Evolutionary conservation across 2,329 filamentous ascomycete species (phyloP).

Genomic region (Mycocentrospora acerina): DNA sequence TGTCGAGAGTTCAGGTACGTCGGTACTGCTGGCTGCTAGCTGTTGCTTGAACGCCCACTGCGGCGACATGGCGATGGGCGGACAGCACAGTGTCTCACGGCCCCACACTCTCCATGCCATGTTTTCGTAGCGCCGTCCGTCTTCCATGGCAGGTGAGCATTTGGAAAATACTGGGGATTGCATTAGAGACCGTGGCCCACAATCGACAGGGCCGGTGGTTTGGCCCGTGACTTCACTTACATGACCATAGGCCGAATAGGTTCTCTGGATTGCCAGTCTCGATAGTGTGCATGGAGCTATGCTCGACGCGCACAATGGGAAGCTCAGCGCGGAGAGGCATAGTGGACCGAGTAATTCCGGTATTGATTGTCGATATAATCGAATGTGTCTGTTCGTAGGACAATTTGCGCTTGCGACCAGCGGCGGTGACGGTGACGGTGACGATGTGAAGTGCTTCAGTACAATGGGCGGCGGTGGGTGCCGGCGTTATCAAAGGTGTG

Average conservation of each 20-base stretch:
- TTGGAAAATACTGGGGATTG: conserved; percentile 76
- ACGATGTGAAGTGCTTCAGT: conserved; percentile 25
- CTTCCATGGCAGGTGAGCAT: conserved; percentile 90
- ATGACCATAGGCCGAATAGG: conserved; percentile 95
- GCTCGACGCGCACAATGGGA: conserved; percentile 87
- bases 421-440: conserved; percentile 12
- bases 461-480: conserved; percentile 17
- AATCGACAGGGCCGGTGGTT: background rate
- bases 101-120: conserved; percentile 94
- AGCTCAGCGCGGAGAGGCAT: conserved; percentile 86
- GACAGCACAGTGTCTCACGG: conserved; percentile 85
- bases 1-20: conserved; percentile 49
- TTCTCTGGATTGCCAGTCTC: conserved; percentile 91
- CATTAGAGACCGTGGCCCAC: conserved; percentile 22
- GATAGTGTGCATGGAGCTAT: conserved; percentile 89
- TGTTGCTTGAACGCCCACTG: conserved; percentile 37
- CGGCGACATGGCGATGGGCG: conserved; percentile 47
- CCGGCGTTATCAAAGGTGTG: conserved; percentile 22
- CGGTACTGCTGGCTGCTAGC: conserved; percentile 24
- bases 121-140: conserved; percentile 90
- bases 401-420: conserved; percentile 12
- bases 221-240: conserved; percentile 59
- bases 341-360: conserved; percentile 15
- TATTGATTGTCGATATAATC: too few relatives aligned
- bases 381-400: background rate